Base-by-base conservation (phyloP, 345 rosid species). In the Rhizophora apiculata region DNA sequence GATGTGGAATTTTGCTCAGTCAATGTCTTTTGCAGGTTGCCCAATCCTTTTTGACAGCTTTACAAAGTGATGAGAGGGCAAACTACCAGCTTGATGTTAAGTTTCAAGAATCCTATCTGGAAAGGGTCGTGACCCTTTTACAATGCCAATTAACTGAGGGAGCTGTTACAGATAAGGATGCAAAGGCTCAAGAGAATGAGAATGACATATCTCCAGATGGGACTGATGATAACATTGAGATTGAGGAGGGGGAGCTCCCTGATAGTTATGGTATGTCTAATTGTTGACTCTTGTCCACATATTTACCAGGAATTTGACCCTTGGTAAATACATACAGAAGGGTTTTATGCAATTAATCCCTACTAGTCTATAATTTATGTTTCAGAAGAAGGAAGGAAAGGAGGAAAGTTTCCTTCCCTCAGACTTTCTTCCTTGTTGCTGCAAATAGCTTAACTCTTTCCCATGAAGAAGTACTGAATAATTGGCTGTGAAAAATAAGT, bases 161-260 rank as follows among this genome's bases (percentile, higher is more conserved):
- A 22, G 97, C 99, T 76, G 93, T 75, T 73, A 62, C 87, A 26
- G 89, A 82, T 31, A 90, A 83, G 83, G 89, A 82, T 37, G 73
- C 67, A 18, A 84, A 75, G 67, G 76, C 27, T 69, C 64, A 75
- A 60, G 83, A 83, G 15, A 58, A 74, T 10, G 88, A 72, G 39
- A 85, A 75, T 74, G 82, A 72, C 24, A 73, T 61, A 70, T 63
- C 69, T 61, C 62, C 75, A 62, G 77, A 72, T 66, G 81, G 71
- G 63, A 66, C 65, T 48, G 67, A 74, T 68, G 58, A 36, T 78
- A 93, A 85, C 49, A 43, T 43, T 63, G 99, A 94, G 78, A 82
- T 94, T 2, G 99, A 94, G 85, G 99, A 94, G 77, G 99, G 99
- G 69, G 99, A 94, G 87, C 97, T 94, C 60, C 97, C 92, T 69